Evolutionary conservation across 176 grass and related monocot species (phyloP).

Genomic region (Hyparrhenia diplandra): DNA sequence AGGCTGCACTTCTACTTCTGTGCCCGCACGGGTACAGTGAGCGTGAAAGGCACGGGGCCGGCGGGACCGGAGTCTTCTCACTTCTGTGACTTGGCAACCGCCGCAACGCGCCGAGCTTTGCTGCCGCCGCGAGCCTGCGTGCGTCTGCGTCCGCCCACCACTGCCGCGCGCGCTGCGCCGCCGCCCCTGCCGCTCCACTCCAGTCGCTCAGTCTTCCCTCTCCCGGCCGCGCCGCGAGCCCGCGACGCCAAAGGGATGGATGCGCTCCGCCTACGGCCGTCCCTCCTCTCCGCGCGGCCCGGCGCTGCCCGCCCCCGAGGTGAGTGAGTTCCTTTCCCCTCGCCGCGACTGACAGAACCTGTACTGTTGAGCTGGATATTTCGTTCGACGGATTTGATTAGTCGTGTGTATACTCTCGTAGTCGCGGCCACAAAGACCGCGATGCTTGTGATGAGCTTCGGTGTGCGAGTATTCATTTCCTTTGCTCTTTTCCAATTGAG

Average conservation of each 20-base stretch:
- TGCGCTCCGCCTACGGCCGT: slow-evolving; percentile 37
- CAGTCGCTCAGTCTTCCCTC: not conserved
- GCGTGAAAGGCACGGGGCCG: not conserved
- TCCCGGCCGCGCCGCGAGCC: not conserved
- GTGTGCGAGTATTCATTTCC: not conserved
- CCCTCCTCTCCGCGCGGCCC: slow-evolving; percentile 19
- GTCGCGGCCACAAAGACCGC: no score
- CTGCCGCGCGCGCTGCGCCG: no score
- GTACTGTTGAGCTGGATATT: no score
- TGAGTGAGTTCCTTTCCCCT: not conserved
- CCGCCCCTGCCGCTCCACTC: not conserved
- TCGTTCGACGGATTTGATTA: no score
- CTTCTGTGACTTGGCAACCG: slow-evolving; percentile 1
- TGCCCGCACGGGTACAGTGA: no score
- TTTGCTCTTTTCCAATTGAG: not conserved
- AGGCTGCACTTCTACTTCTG: no score
- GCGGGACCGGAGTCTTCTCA: not conserved
- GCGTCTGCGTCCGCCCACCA: no score
- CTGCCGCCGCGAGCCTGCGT: not conserved
- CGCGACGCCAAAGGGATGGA: slow-evolving; percentile 46
- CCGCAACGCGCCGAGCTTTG: not conserved
- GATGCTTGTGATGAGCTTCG: not conserved
- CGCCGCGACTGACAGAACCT: no score
- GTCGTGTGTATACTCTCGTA: no score
- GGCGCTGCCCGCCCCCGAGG: slow-evolving; percentile 26